Conservation (phyloP, 164 flowering plant genomes). For the Hamamelis virginiana region DNA sequence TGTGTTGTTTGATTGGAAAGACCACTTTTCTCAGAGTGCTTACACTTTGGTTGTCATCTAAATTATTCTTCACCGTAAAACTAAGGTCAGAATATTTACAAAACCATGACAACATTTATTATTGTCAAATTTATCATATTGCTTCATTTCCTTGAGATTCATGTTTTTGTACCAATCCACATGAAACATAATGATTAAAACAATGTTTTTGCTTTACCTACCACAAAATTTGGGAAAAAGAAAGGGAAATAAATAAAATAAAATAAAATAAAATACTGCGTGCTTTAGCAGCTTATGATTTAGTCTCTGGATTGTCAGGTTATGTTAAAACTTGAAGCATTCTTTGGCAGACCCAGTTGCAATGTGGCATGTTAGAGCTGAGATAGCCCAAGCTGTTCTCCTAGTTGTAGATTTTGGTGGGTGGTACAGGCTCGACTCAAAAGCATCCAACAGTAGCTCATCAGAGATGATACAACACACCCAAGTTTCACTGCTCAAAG, state of each 20-base stretch:
- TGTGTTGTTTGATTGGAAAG: too few species aligned
- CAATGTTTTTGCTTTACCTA: neutral
- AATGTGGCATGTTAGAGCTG: constrained; percentile 93
- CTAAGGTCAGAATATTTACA: neutral
- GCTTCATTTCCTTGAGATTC: neutral
- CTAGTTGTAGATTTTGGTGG: constrained; percentile 98
- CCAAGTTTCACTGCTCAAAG: constrained; percentile 87
- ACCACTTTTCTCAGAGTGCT: neutral
- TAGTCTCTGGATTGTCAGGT: constrained; percentile 79
- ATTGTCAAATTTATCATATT: neutral
- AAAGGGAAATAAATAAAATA: too few species aligned
- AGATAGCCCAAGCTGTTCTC: constrained; percentile 82
- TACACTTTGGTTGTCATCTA: neutral
- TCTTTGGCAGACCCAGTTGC: constrained; percentile 99
- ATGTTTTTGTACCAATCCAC: too few species aligned
- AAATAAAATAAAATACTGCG: neutral
- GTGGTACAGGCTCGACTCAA: constrained; percentile 77
- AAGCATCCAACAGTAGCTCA: constrained; percentile 53
- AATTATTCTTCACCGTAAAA: neutral
- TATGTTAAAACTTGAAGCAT: constrained; percentile 84
- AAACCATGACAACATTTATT: neutral
- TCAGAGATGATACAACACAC: constrained; percentile 79
- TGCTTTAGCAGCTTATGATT: constrained; percentile 53
- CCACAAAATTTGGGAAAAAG: neutral
- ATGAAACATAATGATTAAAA: neutral